phyloP scores from a whole-genome alignment of 2,329 filamentous ascomycete species.

The Ophiocordyceps polyrhachis-furcata region DNA sequence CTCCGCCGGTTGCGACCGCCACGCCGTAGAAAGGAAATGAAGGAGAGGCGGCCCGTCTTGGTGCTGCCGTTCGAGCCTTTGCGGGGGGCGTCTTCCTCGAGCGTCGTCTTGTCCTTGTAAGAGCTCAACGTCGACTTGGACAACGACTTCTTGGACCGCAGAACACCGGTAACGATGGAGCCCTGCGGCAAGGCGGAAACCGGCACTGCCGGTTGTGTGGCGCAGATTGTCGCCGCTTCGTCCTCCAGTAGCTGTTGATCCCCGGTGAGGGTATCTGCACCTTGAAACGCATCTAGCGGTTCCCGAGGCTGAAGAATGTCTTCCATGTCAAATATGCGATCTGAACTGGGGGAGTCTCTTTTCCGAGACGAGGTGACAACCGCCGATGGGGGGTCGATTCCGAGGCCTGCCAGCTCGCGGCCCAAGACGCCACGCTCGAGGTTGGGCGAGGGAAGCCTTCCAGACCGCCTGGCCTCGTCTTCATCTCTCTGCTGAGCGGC shows the following conservation, averaged over 20 bases:
- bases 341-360: constrained; percentile 11
- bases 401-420: constrained; percentile 36
- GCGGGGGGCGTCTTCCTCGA: constrained; percentile 30
- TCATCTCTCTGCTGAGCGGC: constrained; percentile 46
- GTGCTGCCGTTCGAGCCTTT: constrained; percentile 36
- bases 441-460: constrained; percentile 33
- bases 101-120: constrained; percentile 22
- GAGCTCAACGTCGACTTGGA: constrained; percentile 30
- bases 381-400: constrained; percentile 34
- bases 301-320: constrained; percentile 5
- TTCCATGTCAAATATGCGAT: constrained; percentile 8
- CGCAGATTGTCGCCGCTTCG: neutral
- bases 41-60: constrained; percentile 28
- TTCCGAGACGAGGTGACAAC: constrained; percentile 37
- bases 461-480: constrained; percentile 31
- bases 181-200: constrained; percentile 7
- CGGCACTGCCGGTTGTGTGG: constrained; percentile 6
- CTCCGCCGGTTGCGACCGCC: constrained; percentile 38
- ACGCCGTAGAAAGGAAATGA: constrained; percentile 61
- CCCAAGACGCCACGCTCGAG: constrained; percentile 42
- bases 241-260: constrained; percentile 1
- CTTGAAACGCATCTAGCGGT: constrained; percentile 12
- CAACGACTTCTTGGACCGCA: constrained; percentile 26
- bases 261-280: constrained; percentile 8
- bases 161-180: constrained; percentile 17